Evolutionary conservation across 2,329 filamentous ascomycete species (phyloP).

Genomic region (Ascocoryne sarcoides): DNA sequence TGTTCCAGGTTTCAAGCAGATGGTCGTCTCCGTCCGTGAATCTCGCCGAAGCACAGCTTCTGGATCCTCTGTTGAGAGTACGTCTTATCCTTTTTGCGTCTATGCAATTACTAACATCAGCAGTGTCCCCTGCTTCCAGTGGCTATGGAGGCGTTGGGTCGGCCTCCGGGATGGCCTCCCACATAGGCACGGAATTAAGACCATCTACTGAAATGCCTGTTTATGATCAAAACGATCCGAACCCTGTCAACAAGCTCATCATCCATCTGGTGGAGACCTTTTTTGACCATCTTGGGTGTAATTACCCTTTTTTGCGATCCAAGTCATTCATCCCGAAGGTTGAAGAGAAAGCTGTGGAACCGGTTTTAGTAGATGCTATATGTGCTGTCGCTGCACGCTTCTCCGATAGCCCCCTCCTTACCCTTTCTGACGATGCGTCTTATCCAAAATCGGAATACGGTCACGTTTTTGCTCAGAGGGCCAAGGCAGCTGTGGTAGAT

Average conservation of each 20-base stretch:
- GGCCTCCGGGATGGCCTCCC: conserved; percentile 15
- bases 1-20: conserved; percentile 85
- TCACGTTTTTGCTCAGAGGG: conserved; percentile 69
- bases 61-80: conserved; percentile 18
- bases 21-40: conserved; percentile 71
- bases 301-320: conserved; percentile 72
- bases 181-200: conserved; percentile 17
- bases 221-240: conserved; percentile 64
- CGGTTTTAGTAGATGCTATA: conserved; percentile 78
- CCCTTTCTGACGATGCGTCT: conserved; percentile 40
- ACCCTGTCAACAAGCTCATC: conserved; percentile 67
- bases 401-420: conserved; percentile 50
- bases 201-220: conserved; percentile 46
- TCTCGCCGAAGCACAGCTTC: conserved; percentile 46
- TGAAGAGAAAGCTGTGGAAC: conserved; percentile 71
- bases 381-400: conserved; percentile 78
- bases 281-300: conserved; percentile 75
- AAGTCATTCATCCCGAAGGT: conserved; percentile 67
- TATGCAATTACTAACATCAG: conserved; percentile 7
- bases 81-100: too few relatives aligned
- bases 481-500: conserved; percentile 74
- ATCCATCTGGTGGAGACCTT: conserved; percentile 71
- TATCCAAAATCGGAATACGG: conserved; percentile 59
- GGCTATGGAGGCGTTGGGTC: conserved; percentile 14
- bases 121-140: conserved; percentile 23